These are phyloP conservation scores for Mortierella sp. DNA, from an alignment of 371 early-diverging fungal species.

Conservation along the genomic window DNA sequence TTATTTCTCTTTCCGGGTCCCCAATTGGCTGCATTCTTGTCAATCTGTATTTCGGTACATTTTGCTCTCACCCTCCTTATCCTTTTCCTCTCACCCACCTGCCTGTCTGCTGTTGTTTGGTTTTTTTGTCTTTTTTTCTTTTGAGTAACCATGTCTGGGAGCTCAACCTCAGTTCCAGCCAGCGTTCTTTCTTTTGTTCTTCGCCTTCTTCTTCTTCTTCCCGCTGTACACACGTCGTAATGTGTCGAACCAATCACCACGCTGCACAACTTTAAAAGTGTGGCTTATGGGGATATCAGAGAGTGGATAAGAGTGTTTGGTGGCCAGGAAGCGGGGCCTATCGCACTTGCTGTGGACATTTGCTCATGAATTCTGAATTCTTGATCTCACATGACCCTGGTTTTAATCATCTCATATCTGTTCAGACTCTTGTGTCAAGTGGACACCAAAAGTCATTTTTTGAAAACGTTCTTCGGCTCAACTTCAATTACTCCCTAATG, in stretches of 20 bases:
- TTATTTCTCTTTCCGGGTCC: not conserved
- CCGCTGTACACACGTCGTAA: not conserved
- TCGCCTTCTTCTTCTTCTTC: not conserved
- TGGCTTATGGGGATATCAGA: not conserved
- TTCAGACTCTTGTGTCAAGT: not conserved
- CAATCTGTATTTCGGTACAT: constrained; percentile 15
- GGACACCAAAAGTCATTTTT: not conserved
- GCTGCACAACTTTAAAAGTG: not conserved
- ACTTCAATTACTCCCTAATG: not conserved
- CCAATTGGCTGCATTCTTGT: constrained; percentile 5
- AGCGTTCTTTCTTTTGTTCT: not conserved
- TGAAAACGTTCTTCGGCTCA: not conserved
- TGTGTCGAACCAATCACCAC: not conserved
- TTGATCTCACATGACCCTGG: not conserved
- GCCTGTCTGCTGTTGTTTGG: not conserved
- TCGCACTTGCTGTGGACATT: not conserved
- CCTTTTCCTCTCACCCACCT: not conserved
- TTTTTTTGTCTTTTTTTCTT: not conserved
- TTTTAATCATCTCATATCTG: not conserved
- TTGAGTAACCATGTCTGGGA: not conserved
- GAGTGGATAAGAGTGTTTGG: not conserved
- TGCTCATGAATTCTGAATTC: not conserved
- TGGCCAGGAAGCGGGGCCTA: constrained; percentile 6
- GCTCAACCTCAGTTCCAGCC: constrained; percentile 11
- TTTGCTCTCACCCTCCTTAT: not conserved